phyloP scores from a whole-genome alignment of 805 yeast species.

The Spathaspora passalidarum region DNA sequence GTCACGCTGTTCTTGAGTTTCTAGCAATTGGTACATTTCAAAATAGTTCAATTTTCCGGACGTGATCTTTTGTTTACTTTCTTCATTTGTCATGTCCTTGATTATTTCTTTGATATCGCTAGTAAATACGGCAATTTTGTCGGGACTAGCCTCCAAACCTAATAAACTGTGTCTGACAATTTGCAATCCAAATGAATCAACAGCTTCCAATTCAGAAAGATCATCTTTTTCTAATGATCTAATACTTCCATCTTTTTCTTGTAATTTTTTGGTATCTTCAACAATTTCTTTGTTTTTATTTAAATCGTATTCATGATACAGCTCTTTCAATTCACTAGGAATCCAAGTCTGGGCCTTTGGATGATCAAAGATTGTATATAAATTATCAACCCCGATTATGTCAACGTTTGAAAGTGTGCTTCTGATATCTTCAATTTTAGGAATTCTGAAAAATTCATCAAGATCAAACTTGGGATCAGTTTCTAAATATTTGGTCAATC shows the following conservation, averaged over 20 bases:
- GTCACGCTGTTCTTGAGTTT: slow-evolving; percentile 38
- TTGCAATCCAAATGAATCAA: slow-evolving; percentile 73
- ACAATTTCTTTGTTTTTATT: slow-evolving; percentile 14
- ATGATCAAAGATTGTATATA: slow-evolving; percentile 32
- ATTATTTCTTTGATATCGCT: slow-evolving; percentile 23
- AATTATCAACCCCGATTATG: slow-evolving; percentile 47
- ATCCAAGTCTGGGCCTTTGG: slow-evolving; percentile 22
- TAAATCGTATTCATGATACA: slow-evolving; percentile 21
- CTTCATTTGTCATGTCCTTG: slow-evolving; percentile 25
- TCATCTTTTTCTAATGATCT: slow-evolving; percentile 14
- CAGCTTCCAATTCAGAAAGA: slow-evolving; percentile 54
- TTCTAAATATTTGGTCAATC: slow-evolving; percentile 41
- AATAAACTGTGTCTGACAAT: slow-evolving; percentile 72
- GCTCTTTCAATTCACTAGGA: slow-evolving; percentile 30
- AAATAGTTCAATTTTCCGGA: slow-evolving; percentile 47
- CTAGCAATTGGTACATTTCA: slow-evolving; percentile 55
- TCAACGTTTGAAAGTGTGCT: slow-evolving; percentile 48
- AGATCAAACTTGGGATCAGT: slow-evolving; percentile 11
- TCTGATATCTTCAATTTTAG: slow-evolving; percentile 8
- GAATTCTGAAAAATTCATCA: slow-evolving; percentile 12
- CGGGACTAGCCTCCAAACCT: slow-evolving; percentile 27
- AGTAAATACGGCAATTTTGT: slow-evolving; percentile 3
- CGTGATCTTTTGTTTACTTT: neutral
- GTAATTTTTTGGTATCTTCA: slow-evolving; percentile 12
- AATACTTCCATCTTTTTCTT: slow-evolving; percentile 30